phyloP scores from a whole-genome alignment of 148 eudicot genomes.

The Pharnaceum exiguum region DNA sequence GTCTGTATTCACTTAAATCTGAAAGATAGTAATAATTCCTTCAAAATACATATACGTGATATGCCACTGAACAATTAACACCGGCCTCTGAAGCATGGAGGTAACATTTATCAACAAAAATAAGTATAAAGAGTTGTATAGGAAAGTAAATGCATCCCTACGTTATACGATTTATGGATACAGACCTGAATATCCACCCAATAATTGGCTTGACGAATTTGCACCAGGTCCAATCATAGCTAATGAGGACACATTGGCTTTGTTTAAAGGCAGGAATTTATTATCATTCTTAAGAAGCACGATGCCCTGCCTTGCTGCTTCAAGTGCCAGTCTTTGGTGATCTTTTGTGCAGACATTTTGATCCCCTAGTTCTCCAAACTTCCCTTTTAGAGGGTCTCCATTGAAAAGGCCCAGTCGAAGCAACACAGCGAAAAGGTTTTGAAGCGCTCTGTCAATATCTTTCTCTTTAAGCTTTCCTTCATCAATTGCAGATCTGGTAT shows the following conservation, averaged over 20 bases:
- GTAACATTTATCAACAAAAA: neutral
- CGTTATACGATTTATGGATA: neutral
- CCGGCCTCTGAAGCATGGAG: neutral
- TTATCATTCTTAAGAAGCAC: conserved; percentile 84
- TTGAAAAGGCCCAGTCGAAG: conserved; percentile 77
- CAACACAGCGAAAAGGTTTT: conserved; percentile 68
- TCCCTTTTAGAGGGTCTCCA: conserved; percentile 55
- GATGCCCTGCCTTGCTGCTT: conserved; percentile 83
- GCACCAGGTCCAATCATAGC: conserved; percentile 87
- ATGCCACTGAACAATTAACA: too few species aligned
- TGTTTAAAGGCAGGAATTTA: conserved; percentile 62
- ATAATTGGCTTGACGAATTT: conserved; percentile 45
- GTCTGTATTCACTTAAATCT: too few species aligned
- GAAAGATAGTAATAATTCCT: too few species aligned
- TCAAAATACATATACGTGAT: too few species aligned
- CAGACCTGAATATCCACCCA: conserved; percentile 85
- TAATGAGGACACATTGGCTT: conserved; percentile 47
- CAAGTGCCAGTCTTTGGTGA: conserved; percentile 75
- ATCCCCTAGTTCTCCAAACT: conserved; percentile 55
- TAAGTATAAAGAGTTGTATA: neutral
- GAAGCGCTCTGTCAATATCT: conserved; percentile 77
- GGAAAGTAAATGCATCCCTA: neutral
- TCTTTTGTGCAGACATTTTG: conserved; percentile 63
- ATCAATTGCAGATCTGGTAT: conserved; percentile 58
- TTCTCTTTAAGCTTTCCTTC: conserved; percentile 63